Evolutionary conservation across 345 rosid species (phyloP), one percentile per base, ranked within the genome.

Genomic region (Salix arbutifolia): DNA sequence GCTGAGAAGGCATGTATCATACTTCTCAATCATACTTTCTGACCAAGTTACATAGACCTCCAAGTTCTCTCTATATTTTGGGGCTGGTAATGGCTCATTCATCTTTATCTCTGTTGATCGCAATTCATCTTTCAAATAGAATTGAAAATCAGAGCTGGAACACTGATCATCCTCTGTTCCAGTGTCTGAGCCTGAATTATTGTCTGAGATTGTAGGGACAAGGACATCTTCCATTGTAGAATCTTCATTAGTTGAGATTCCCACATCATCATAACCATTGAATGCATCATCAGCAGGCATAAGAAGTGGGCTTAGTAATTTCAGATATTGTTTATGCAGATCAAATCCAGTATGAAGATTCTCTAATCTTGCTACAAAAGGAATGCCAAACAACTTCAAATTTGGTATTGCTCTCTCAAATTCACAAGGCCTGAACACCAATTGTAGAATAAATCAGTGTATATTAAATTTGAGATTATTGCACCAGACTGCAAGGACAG

Each of bases 371-470:
- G 87, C 81, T 26, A 89, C 86, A 64, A 90, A 82, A 62, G 92
- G 94, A 77, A 86, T 78, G 81, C 92, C 90, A 66, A 90, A 89
- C 26, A 42, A 46, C 26, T 81, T 81, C 80, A 58, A 28, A n/a
- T 73, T 60, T 60, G 74, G 38, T 16, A 18, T 16, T 67, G 46
- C 37, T 26, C 30, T 65, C 77, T 67, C 65, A 76, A 62, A 81
- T 73, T 25, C 37, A 40, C 21, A 40, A 68, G 69, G 17, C 84
- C 93, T 83, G 78, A 62, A 28, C 50, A 74, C 58, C 67, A 75
- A 25, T 66, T 35, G 30, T 74, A 16, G 28, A 52, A 78, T 25
- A 74, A 65, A 21, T 33, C 71, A 78, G 67, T 42, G 76, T 35
- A 66, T 7, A 44, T 3, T 13, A 65, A 19, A 9, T 33, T n/a